Base-by-base conservation (phyloP, 2,329 filamentous ascomycete species). In the Huntiella abstrusa region DNA sequence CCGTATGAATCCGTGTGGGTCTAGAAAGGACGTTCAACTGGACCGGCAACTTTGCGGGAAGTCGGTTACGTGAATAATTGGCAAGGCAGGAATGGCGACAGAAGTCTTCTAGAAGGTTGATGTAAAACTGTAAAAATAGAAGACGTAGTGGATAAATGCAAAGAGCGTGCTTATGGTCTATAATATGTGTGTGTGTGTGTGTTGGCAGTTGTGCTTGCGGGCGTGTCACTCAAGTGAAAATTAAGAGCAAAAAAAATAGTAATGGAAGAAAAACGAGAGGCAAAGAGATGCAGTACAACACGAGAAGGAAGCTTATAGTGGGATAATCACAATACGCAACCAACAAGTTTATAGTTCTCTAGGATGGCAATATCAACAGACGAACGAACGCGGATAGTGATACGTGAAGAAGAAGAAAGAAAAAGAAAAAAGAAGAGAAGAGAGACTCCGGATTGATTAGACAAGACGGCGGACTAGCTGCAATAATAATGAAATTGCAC, bases 181-280 rank as follows among this genome's bases (percentile, higher is more conserved):
- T 40, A 19, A 28, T 19, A 4, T 17, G 4, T 4, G 17, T 17
- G 17, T 19, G 17, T 37, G 44, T 36, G 17, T 49, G 33, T 39
- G 47, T 32, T 8, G 40, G 40, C 40, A 41, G 40, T 13, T 41
- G 40, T 41, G 40, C 40, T 41, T 41, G 40, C 40, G 19, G 40
- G 40, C 40, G 40, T 41, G 40, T 41, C 13, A 13, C 13, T 41
- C 6, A 12, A 19, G 33, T 41, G 40, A 19, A 28, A 28, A 28
- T 41, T 12, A 32, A 28, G 8, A 32, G 43, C 35, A 41, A 41
- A 32, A 32, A 41, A 41, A 17, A 32, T 16, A 41, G 33, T 38
- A 42, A 33, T 43, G n/a, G 43, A 47, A 34, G 10, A 28, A 42
- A 32, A 47, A 47, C 46, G 40, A 47, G 40, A 43, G 33, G 33